Evolutionary conservation across 495 filamentous ascomycete species (phyloP).

Genomic region (Acidomyces sp.): DNA sequence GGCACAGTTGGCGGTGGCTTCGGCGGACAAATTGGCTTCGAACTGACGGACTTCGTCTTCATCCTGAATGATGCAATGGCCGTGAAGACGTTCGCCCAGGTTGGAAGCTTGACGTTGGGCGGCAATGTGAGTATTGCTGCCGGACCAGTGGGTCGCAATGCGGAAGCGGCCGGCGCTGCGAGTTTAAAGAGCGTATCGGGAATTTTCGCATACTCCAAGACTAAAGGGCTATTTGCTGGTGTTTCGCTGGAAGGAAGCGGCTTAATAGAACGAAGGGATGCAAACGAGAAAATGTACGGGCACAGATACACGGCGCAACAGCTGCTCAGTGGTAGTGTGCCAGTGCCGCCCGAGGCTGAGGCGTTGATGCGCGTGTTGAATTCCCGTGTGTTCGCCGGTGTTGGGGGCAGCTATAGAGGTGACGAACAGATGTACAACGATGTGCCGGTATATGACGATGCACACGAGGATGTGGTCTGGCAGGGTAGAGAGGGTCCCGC

Average conservation of each 20-base stretch:
- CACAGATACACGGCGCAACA: conserved; percentile 65
- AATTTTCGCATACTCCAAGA: conserved; percentile 93
- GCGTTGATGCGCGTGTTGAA: conserved; percentile 75
- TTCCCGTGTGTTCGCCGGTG: conserved; percentile 67
- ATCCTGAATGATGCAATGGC: conserved; percentile 88
- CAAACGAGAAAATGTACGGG: conserved; percentile 91
- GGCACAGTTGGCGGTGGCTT: conserved; percentile 83
- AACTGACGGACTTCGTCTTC: conserved; percentile 97
- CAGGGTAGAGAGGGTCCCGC: conserved; percentile 63
- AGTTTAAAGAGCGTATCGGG: conserved; percentile 80
- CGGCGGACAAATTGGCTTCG: conserved; percentile 93
- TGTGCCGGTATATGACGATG: conserved; percentile 78
- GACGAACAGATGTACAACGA: conserved; percentile 84
- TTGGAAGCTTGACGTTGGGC: conserved; percentile 78
- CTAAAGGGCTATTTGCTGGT: conserved; percentile 91
- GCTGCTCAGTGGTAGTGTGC: conserved; percentile 63
- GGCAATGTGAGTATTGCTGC: conserved; percentile 95
- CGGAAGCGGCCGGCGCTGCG: conserved; percentile 89
- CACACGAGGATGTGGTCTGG: conserved; percentile 87
- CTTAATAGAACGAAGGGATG: conserved; percentile 85
- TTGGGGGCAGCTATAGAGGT: conserved; percentile 31
- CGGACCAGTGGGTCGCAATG: conserved; percentile 85
- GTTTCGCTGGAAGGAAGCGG: conserved; percentile 86
- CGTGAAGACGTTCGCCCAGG: conserved; percentile 88
- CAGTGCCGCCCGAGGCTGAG: conserved; percentile 66